phyloP scores from a whole-genome alignment of 1,284 basidiomycete genomes.

The Microstroma glucosiphilum region DNA sequence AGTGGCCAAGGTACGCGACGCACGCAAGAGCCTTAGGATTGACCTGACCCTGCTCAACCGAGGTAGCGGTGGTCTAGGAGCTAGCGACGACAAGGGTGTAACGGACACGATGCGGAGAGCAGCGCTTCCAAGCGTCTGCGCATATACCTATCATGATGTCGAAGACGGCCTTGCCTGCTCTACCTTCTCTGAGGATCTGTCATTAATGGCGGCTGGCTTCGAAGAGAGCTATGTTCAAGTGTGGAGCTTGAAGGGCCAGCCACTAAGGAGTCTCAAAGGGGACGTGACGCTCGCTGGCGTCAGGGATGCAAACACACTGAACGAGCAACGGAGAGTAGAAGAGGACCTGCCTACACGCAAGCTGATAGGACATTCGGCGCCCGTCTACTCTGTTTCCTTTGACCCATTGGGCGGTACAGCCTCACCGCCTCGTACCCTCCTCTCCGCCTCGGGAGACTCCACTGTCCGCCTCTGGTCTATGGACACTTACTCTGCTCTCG shows the following conservation, averaged over 20 bases:
- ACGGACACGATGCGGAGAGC: conserved; percentile 15
- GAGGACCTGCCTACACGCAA: conserved; percentile 59
- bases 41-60: conserved; percentile 54
- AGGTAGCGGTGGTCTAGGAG: conserved; percentile 51
- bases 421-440: conserved; percentile 73
- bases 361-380: conserved; percentile 90
- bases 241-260: conserved; percentile 92
- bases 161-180: conserved; percentile 64
- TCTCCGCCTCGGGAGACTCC: conserved; percentile 89
- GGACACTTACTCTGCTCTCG: conserved; percentile 87
- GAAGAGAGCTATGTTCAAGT: conserved; percentile 89
- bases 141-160: conserved; percentile 49
- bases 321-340: neutral
- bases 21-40: conserved; percentile 52
- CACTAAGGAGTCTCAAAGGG: conserved; percentile 68
- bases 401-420: conserved; percentile 84
- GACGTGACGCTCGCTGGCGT: conserved; percentile 66
- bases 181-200: conserved; percentile 82
- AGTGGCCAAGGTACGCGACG: conserved; percentile 81
- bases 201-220: conserved; percentile 92
- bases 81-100: neutral
- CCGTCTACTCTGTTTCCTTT: conserved; percentile 89
- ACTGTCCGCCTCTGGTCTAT: conserved; percentile 90
- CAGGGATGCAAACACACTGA: conserved; percentile 54
- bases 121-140: conserved; percentile 45